Evolutionary conservation across 2,329 filamentous ascomycete genomes (phyloP).

Genomic region (Fusarium sp.): DNA sequence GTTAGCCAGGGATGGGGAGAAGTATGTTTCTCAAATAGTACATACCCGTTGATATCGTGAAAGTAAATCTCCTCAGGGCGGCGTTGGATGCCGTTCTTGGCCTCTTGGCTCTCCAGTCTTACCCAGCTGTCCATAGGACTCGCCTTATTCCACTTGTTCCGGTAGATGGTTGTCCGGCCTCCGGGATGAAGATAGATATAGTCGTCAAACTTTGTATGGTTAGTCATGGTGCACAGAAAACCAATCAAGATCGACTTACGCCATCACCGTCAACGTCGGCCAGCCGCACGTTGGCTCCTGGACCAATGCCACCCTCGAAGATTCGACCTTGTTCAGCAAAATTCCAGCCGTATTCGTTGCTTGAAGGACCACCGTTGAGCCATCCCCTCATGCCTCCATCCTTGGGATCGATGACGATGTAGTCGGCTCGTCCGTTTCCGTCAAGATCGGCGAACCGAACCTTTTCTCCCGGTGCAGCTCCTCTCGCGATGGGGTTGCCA

Average conservation of each 20-base stretch:
- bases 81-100: slow-evolving; percentile 18
- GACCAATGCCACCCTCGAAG: slow-evolving; percentile 17
- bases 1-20: no score
- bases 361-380: not conserved
- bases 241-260: slow-evolving; percentile 12
- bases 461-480: not conserved
- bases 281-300: slow-evolving; percentile 28
- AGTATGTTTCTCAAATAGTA: not conserved
- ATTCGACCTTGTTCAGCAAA: not conserved
- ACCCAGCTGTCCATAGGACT: not conserved
- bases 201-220: not conserved
- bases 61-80: slow-evolving; percentile 31
- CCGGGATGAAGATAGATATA: not conserved
- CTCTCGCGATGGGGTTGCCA: not conserved
- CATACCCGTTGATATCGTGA: slow-evolving; percentile 36
- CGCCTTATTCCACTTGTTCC: not conserved
- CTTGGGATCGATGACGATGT: not conserved
- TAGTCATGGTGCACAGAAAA: slow-evolving; percentile 5
- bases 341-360: not conserved
- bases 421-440: not conserved
- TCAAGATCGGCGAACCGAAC: not conserved
- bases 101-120: not conserved
- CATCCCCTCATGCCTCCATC: not conserved
- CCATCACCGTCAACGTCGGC: slow-evolving; percentile 40
- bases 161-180: not conserved